phyloP scores from a whole-genome alignment of 2,329 filamentous ascomycete species.

The Cryoendolithus antarcticus region DNA sequence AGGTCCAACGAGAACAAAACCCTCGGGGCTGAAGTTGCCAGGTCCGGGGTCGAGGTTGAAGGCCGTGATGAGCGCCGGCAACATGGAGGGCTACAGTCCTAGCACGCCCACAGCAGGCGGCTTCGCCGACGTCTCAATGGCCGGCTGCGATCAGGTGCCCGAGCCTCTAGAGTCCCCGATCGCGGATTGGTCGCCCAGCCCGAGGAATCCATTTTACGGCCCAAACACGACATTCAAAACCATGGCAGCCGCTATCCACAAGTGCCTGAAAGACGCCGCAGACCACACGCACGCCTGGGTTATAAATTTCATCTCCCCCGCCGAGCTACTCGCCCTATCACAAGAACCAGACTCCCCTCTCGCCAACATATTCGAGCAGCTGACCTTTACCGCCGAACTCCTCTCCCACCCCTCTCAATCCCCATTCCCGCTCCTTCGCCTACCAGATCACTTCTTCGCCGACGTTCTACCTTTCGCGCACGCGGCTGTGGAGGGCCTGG shows the following conservation, averaged over 20 bases:
- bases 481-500: neutral
- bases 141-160: neutral
- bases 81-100: neutral
- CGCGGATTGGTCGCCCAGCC: neutral
- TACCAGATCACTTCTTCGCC: conserved; percentile 1
- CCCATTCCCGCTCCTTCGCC: neutral
- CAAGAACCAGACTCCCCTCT: neutral
- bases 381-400: conserved; percentile 1
- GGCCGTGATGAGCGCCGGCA: neutral
- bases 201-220: neutral
- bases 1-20: too few relatives aligned
- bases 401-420: neutral
- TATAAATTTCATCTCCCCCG: neutral
- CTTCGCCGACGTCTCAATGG: neutral
- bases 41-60: neutral
- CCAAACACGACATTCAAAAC: conserved; percentile 1
- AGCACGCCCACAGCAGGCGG: neutral
- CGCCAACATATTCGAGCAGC: neutral
- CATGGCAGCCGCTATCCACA: neutral
- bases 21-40: neutral
- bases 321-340: neutral
- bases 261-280: conserved; percentile 1
- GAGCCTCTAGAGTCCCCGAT: neutral
- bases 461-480: conserved; percentile 1
- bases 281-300: neutral